Percentiles rank a stretch among this genome's conserved stretches.
Conservation (phyloP, 2,329 filamentous ascomycete species). For the Microcyclospora tardicrescens region DNA sequence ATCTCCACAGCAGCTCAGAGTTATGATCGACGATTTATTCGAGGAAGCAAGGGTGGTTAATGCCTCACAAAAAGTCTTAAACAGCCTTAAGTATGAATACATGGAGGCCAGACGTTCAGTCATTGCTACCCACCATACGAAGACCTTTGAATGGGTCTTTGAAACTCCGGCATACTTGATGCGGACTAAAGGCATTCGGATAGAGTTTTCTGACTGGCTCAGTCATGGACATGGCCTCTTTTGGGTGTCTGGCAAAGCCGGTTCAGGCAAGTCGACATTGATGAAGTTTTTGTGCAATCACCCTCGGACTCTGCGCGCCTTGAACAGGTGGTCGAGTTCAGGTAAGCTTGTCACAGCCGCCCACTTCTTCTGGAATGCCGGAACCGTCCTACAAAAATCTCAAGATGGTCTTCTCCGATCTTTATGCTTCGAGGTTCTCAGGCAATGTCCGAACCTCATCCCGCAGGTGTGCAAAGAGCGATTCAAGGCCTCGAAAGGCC, state of each 20-base stretch:
- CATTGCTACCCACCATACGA: no score
- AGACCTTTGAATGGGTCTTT: no score
- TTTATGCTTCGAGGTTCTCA: conserved; percentile 7
- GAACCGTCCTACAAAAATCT: conserved; percentile 4
- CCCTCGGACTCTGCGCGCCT: neutral
- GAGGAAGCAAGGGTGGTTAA: no score
- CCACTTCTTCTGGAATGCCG: conserved; percentile 8
- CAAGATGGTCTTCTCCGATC: conserved; percentile 7
- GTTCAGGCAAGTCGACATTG: conserved; percentile 9
- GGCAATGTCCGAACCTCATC: conserved; percentile 3
- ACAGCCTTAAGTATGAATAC: no score
- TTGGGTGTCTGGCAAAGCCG: conserved; percentile 13
- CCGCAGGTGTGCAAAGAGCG: neutral
- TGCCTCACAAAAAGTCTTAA: no score
- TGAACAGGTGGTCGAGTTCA: neutral
- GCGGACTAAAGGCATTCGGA: no score
- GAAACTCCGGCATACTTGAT: no score
- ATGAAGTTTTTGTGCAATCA: conserved; percentile 5
- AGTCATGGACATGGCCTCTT: conserved; percentile 2
- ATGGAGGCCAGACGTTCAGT: no score
- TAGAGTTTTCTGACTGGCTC: conserved; percentile 1
- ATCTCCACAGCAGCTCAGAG: no score
- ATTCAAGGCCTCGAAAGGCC: neutral
- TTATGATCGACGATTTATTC: no score
- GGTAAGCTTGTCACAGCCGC: neutral